Base-by-base conservation (phyloP, 2,329 filamentous ascomycete genomes). In the Phyllosticta ampelicida region DNA sequence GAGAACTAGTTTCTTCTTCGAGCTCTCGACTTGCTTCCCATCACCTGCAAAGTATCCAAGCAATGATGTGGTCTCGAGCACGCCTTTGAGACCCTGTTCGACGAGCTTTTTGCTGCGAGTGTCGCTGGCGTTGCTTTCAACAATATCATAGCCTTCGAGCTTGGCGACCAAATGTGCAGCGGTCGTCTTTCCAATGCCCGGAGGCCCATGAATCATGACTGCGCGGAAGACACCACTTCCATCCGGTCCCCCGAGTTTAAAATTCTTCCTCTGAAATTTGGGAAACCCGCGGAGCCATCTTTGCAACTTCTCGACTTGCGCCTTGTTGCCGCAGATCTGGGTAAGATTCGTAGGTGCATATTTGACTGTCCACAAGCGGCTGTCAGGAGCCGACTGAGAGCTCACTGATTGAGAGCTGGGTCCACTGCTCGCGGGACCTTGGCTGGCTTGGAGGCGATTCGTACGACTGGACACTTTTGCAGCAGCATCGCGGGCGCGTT, bases 101-200 rank as follows among this genome's bases (percentile, higher is more conserved):
- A 99, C 89, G 21, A 99, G 79, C 70, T 94, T 96, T 75, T 99
- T 99, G 76, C 92, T 97, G 69, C 94, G 83, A 2, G 89, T 87
- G 69, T 99, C 94, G 72, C 91, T 97, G 36, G 94, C 94, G 68
- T 99, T 99, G 67, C 85, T 94, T 75, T 99, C 94, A 11, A 99
- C 78, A 50, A 96, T 82, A 71, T 99, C 94, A 68, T 90, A 97
- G 1, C 92, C 91, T 69, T 95, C 91, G 19, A 97, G 75, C 67
- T 90, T 95, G 0, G 94, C 92, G 16, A 95, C 89, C 28, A 99
- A 78, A 75, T 99, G 94, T 21, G 94, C 94, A 54, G 95, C 90
- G 29, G 94, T 99, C 1, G 94, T 99, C 75, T 99, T 99, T 64
- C 94, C 94, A 63, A 99, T 96, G 18, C 94, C 94, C 28, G 94